A percentile compares a stretch with the other conserved stretches of the same genome.
Conservation (phyloP, 306 rosid genomes). For the Quercus mongolica region DNA sequence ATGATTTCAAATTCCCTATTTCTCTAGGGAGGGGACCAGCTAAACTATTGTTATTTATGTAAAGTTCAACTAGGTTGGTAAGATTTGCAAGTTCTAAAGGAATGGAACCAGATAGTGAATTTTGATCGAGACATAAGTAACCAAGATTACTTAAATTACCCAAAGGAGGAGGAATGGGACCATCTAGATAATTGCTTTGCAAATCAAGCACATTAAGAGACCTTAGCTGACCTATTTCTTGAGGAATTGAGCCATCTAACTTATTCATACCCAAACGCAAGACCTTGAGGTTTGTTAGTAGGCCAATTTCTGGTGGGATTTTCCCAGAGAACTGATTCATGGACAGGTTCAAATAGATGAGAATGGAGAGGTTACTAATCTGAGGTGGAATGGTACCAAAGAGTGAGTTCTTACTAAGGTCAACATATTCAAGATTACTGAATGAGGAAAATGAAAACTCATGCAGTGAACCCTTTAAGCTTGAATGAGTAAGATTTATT, state of each 20-base stretch:
- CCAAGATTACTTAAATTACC: not conserved
- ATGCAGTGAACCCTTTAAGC: slow-evolving; percentile 34
- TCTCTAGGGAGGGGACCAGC: not conserved
- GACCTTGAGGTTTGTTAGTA: not conserved
- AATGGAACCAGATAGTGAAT: not conserved
- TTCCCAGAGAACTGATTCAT: slow-evolving; percentile 20
- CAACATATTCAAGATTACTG: slow-evolving; percentile 15
- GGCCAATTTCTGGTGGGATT: slow-evolving; percentile 19
- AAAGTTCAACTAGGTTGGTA: not conserved
- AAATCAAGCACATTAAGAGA: not conserved
- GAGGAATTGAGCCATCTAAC: slow-evolving; percentile 17
- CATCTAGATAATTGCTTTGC: not conserved
- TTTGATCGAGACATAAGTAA: not conserved
- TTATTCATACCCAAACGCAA: not conserved
- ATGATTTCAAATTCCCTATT: slow-evolving; percentile 8
- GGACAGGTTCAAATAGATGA: slow-evolving; percentile 28
- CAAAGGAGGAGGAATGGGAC: not conserved
- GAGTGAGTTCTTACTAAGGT: slow-evolving; percentile 26
- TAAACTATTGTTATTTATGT: not conserved
- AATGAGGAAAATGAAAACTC: slow-evolving; percentile 26
- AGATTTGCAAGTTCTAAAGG: not conserved
- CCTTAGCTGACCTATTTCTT: not conserved
- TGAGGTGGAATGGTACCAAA: slow-evolving; percentile 28
- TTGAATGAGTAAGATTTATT: slow-evolving; percentile 16
- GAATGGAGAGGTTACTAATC: slow-evolving; percentile 23